Conservation (phyloP, 2,329 filamentous ascomycete species). For the Conoideocrella luteorostrata region DNA sequence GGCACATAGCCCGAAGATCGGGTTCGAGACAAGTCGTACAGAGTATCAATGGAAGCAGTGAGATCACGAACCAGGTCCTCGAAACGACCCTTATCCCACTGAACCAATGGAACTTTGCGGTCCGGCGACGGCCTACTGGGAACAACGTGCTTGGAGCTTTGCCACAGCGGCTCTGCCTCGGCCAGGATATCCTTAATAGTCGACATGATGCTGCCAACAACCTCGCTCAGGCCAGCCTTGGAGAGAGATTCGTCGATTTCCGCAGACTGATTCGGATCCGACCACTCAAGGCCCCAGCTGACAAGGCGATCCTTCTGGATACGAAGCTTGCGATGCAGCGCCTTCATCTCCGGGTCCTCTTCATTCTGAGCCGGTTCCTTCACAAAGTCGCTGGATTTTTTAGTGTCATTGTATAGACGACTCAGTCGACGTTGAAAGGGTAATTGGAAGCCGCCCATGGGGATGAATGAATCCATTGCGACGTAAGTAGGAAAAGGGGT, state of each 20-base stretch:
- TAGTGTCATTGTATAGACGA: conserved; percentile 74
- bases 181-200: conserved; percentile 76
- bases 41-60: conserved; percentile 70
- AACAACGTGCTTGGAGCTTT: conserved; percentile 46
- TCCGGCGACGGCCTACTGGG: conserved; percentile 39
- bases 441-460: conserved; percentile 45
- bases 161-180: conserved; percentile 68
- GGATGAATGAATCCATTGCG: conserved; percentile 45
- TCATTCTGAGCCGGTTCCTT: conserved; percentile 56
- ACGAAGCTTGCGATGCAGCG: conserved; percentile 67
- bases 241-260: conserved; percentile 67
- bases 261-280: conserved; percentile 60
- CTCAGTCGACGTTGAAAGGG: conserved; percentile 59
- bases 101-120: conserved; percentile 49
- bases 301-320: conserved; percentile 76
- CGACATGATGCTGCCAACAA: conserved; percentile 71
- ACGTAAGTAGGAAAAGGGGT: not conserved
- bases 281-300: conserved; percentile 78
- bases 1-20: conserved; percentile 40
- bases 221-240: conserved; percentile 67
- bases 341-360: conserved; percentile 63
- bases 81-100: conserved; percentile 67
- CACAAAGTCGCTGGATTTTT: conserved; percentile 69
- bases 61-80: conserved; percentile 69
- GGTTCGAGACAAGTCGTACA: conserved; percentile 69